phyloP scores from a whole-genome alignment of 2,329 filamentous ascomycete genomes.

The Hysterium pulicare region DNA sequence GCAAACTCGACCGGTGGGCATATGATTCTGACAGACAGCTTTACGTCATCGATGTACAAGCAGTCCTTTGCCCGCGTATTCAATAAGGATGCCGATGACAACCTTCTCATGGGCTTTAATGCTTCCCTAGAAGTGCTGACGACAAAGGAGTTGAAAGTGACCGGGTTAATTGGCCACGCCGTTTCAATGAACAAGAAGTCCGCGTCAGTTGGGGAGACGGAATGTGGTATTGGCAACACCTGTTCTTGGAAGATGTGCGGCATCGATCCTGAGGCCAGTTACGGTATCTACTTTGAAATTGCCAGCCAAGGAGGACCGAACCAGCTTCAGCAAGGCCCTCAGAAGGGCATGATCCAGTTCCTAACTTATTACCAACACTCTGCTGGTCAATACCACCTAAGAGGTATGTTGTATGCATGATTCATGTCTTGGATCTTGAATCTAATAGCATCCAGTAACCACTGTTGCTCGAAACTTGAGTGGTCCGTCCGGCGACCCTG shows the following conservation, averaged over 20 bases:
- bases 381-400: slow-evolving; percentile 90
- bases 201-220: slow-evolving; percentile 91
- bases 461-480: slow-evolving; percentile 89
- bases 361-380: slow-evolving; percentile 98
- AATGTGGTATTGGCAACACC: slow-evolving; percentile 97
- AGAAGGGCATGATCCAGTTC: slow-evolving; percentile 97
- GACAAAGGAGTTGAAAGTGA: slow-evolving; percentile 97
- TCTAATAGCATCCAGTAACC: slow-evolving; percentile 57
- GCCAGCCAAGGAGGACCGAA: slow-evolving; percentile 86
- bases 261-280: slow-evolving; percentile 89
- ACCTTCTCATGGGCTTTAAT: slow-evolving; percentile 97
- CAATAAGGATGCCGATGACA: slow-evolving; percentile 93
- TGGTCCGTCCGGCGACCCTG: slow-evolving; percentile 88
- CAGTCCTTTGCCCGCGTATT: slow-evolving; percentile 97
- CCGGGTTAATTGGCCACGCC: slow-evolving; percentile 92
- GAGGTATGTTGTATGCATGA: slow-evolving; percentile 36
- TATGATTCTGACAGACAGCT: slow-evolving; percentile 97
- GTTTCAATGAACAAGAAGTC: slow-evolving; percentile 98
- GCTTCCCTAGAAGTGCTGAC: slow-evolving; percentile 92
- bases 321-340: slow-evolving; percentile 78
- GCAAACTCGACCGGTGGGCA: slow-evolving; percentile 95
- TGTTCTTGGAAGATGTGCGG: slow-evolving; percentile 99
- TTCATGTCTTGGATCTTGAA: not conserved
- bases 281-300: slow-evolving; percentile 97
- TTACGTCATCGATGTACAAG: slow-evolving; percentile 98